phyloP scores from a whole-genome alignment of 805 yeast genomes.

The Pichia scutulata region DNA sequence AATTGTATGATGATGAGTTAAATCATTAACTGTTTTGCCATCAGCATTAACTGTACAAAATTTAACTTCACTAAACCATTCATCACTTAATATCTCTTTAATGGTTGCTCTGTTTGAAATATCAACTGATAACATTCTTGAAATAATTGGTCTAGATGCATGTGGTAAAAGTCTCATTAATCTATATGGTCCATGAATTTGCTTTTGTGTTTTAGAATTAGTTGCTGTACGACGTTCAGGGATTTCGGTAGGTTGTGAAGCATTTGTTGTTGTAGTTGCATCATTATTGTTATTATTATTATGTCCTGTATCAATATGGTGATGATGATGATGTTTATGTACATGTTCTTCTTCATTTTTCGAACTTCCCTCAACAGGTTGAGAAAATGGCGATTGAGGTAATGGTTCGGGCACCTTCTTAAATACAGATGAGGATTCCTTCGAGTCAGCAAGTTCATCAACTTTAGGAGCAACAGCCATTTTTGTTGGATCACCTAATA shows the following conservation, averaged over 20 bases:
- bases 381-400: not conserved
- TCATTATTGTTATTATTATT: not conserved
- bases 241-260: constrained; percentile 13
- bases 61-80: constrained; percentile 59
- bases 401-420: not conserved
- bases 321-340: constrained; percentile 29
- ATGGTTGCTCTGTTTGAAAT: constrained; percentile 56
- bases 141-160: constrained; percentile 70
- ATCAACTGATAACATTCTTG: constrained; percentile 57
- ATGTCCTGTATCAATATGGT: constrained; percentile 4
- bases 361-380: not conserved
- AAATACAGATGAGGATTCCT: not conserved
- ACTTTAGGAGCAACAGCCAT: constrained; percentile 13
- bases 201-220: constrained; percentile 36
- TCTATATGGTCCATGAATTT: constrained; percentile 77
- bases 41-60: constrained; percentile 48
- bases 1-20: constrained; percentile 44
- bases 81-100: constrained; percentile 58
- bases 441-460: not conserved
- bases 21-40: constrained; percentile 34
- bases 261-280: constrained; percentile 3
- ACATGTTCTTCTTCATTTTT: constrained; percentile 9
- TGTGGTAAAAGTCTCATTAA: constrained; percentile 76
- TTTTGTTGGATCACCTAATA: constrained; percentile 23
- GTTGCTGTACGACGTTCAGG: constrained; percentile 30